Conservation (phyloP, 108 stramenopile species). For the Aurantiochytrium sp. region DNA sequence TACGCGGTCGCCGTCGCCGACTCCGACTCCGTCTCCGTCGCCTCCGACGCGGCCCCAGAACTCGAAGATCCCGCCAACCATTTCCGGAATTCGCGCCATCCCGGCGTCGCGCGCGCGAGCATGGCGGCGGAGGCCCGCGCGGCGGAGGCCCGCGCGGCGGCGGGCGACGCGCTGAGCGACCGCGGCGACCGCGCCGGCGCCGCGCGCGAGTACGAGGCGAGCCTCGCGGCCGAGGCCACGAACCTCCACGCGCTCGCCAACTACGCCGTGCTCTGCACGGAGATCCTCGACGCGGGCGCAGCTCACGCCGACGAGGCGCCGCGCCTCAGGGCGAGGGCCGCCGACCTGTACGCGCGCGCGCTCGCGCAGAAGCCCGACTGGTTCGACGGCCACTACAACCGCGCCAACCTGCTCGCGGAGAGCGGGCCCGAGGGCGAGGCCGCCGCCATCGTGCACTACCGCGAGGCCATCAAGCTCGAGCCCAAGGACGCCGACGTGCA, state of each 20-base stretch:
- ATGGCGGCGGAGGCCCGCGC: too few relatives aligned
- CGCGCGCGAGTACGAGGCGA: neutral
- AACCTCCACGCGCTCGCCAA: slow-evolving; percentile 11
- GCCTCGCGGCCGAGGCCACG: neutral
- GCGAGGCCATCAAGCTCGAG: neutral
- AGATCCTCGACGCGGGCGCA: neutral
- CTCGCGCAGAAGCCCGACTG: neutral
- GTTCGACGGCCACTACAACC: slow-evolving; percentile 29
- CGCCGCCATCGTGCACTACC: neutral
- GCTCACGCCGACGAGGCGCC: neutral
- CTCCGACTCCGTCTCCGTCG: too few relatives aligned
- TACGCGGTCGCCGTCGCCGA: too few relatives aligned
- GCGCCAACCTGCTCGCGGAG: neutral
- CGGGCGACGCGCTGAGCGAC: neutral
- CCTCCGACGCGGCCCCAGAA: too few relatives aligned
- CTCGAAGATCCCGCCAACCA: too few relatives aligned
- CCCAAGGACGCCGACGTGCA: neutral
- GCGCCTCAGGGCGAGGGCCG: neutral
- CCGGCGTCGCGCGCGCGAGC: too few relatives aligned
- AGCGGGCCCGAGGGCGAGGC: neutral
- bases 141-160: too few relatives aligned
- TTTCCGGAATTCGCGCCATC: too few relatives aligned
- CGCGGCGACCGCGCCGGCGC: neutral
- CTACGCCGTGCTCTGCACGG: neutral
- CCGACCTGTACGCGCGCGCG: neutral